phyloP scores from a whole-genome alignment of 2,329 filamentous ascomycete species.

The Colletotrichum sp. region DNA sequence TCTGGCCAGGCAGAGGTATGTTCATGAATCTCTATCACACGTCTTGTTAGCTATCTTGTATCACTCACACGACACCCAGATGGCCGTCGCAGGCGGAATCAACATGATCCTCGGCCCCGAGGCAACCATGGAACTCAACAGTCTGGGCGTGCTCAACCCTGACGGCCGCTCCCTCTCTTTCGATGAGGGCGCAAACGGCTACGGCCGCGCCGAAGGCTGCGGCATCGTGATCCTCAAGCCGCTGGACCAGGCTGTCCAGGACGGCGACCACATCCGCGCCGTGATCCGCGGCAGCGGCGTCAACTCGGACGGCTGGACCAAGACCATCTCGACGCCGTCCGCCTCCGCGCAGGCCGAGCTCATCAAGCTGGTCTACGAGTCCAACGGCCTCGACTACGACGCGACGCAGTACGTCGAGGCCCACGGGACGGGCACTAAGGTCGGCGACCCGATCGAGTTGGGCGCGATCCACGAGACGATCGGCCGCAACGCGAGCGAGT shows the following conservation, averaged over 20 bases:
- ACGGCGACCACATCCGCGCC: slow-evolving; percentile 42
- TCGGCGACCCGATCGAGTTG: neutral
- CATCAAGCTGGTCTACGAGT: slow-evolving; percentile 1
- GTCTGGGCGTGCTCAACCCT: slow-evolving; percentile 35
- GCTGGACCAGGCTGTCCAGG: slow-evolving; percentile 44
- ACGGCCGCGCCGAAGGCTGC: slow-evolving; percentile 6
- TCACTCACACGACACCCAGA: slow-evolving; percentile 21
- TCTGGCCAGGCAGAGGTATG: slow-evolving; percentile 26
- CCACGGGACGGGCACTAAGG: slow-evolving; percentile 2
- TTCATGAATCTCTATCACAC: slow-evolving; percentile 21
- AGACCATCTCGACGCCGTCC: slow-evolving; percentile 43
- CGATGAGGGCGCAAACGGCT: neutral
- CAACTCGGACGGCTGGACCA: slow-evolving; percentile 44
- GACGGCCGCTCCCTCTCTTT: slow-evolving; percentile 28
- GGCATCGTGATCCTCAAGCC: slow-evolving; percentile 46
- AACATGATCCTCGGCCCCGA: neutral
- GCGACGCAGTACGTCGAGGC: slow-evolving; percentile 9
- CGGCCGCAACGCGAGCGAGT: neutral
- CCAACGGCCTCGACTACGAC: neutral
- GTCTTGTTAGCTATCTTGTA: neutral
- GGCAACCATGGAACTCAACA: slow-evolving; percentile 3
- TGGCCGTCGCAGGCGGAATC: slow-evolving; percentile 1
- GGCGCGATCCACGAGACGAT: neutral
- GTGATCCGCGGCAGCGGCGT: slow-evolving; percentile 36
- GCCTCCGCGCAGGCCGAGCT: slow-evolving; percentile 5